Evolutionary conservation across 495 filamentous ascomycete genomes (phyloP).

Genomic region (Friedmanniomyces endolithicus): DNA sequence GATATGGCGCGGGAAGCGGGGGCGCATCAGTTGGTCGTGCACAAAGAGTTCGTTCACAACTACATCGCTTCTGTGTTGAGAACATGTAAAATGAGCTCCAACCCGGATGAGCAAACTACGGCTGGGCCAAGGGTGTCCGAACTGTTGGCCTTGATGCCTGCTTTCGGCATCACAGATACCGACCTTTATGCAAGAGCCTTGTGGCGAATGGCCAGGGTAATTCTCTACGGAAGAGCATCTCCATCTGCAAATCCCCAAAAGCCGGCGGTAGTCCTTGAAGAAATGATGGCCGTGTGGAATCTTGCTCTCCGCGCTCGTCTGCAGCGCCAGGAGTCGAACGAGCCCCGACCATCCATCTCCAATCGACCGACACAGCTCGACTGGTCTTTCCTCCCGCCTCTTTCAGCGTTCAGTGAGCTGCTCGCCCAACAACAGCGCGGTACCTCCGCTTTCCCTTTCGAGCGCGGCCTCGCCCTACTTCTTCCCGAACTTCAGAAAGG

Average conservation of each 20-base stretch:
- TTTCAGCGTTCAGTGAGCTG: background rate
- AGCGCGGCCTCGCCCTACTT: background rate
- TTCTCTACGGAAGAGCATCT: background rate
- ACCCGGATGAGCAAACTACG: background rate
- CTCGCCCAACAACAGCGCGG: background rate
- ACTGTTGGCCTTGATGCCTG: background rate
- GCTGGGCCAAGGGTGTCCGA: background rate
- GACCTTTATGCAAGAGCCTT: background rate
- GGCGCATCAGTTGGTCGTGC: background rate
- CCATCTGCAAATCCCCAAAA: background rate
- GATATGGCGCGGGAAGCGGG: background rate
- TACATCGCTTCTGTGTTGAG: background rate
- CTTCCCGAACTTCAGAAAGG: background rate
- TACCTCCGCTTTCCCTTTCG: background rate
- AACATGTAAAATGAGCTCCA: background rate
- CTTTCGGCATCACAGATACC: background rate
- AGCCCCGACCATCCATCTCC: background rate
- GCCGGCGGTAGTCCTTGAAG: background rate
- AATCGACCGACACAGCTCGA: background rate
- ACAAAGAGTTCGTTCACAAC: background rate
- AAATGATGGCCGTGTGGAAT: conserved; percentile 7
- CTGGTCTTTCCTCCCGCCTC: conserved; percentile 8
- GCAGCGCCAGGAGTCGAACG: background rate
- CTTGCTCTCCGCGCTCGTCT: background rate
- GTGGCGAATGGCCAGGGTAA: background rate